These are phyloP conservation scores for Venturia pyrina DNA, from an alignment of 2,329 filamentous ascomycete species.

Conservation along the genomic window DNA sequence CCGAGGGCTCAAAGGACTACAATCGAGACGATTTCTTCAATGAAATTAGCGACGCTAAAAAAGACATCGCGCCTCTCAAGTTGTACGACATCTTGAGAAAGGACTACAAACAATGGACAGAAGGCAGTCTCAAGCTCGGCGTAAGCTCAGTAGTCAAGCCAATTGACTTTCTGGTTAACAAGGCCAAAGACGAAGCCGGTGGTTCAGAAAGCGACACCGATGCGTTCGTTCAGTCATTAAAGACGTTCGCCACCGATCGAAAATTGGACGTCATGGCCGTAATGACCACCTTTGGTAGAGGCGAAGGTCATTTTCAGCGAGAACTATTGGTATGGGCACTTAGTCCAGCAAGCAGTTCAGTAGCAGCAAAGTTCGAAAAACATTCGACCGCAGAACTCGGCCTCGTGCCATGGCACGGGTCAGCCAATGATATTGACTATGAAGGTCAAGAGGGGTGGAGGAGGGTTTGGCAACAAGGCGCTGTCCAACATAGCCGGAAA, in stretches of 20 bases:
- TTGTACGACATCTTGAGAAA: conserved; percentile 64
- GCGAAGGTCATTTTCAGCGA: conserved; percentile 47
- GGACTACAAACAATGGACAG: conserved; percentile 77
- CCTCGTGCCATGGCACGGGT: conserved; percentile 45
- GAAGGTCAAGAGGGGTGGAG: conserved; percentile 33
- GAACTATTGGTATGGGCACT: conserved; percentile 60
- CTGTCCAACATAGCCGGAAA: conserved; percentile 51
- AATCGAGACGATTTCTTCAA: conserved; percentile 47
- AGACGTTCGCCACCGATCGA: conserved; percentile 45
- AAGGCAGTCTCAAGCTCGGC: conserved; percentile 47
- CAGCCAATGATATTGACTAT: conserved; percentile 31
- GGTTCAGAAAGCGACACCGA: conserved; percentile 17
- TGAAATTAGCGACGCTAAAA: conserved; percentile 54
- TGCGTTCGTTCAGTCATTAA: conserved; percentile 40
- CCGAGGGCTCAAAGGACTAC: conserved; percentile 33
- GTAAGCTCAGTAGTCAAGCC: conserved; percentile 55
- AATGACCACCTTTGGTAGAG: conserved; percentile 55
- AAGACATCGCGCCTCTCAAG: conserved; percentile 51
- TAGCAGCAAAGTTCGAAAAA: conserved; percentile 46
- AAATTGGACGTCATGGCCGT: conserved; percentile 53
- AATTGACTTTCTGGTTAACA: conserved; percentile 49
- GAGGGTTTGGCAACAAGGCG: conserved; percentile 56
- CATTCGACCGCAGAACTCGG: conserved; percentile 40
- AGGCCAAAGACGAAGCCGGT: conserved; percentile 36
- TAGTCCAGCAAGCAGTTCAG: conserved; percentile 38